A percentile compares a stretch with the other conserved stretches of the same genome.
Conservation (phyloP, 2,329 filamentous ascomycete genomes). For the Fusarium temperatum region DNA sequence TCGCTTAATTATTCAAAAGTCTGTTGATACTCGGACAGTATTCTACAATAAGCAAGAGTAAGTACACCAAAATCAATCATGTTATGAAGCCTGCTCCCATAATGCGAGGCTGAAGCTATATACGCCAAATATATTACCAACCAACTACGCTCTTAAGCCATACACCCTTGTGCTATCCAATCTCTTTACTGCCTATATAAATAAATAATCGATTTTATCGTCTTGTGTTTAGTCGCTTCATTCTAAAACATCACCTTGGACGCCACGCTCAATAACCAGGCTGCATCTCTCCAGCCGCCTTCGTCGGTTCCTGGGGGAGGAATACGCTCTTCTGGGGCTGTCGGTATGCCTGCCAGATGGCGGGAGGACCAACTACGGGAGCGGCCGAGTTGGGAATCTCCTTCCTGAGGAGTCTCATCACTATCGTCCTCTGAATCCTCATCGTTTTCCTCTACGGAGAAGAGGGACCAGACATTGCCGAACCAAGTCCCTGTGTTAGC, state of each 20-base stretch:
- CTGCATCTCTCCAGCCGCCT: slow-evolving; percentile 72
- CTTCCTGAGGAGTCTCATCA: slow-evolving; percentile 44
- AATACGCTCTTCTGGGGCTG: slow-evolving; percentile 56
- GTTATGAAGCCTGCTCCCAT: background rate
- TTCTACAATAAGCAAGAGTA: background rate
- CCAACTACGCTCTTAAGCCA: slow-evolving; percentile 10
- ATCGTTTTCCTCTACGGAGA: slow-evolving; percentile 69
- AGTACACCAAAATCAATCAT: background rate
- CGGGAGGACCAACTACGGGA: slow-evolving; percentile 47
- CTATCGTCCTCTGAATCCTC: slow-evolving; percentile 58
- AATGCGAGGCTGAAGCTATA: background rate
- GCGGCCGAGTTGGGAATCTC: slow-evolving; percentile 40
- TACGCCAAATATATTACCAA: slow-evolving; percentile 13
- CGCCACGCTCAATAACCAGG: slow-evolving; percentile 73
- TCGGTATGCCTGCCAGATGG: slow-evolving; percentile 54
- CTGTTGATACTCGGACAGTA: background rate
- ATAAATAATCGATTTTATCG: slow-evolving; percentile 1
- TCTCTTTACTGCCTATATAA: slow-evolving; percentile 1
- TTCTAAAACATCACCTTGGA: slow-evolving; percentile 66
- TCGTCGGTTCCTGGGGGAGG: slow-evolving; percentile 61
- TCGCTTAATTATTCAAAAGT: background rate
- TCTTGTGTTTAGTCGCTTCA: background rate
- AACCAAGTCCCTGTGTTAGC: slow-evolving; percentile 67
- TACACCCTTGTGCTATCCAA: background rate
- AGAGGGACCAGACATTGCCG: slow-evolving; percentile 67